These are phyloP conservation scores for Iberis amara DNA, from an alignment of 441 rosid species.

Conservation along the genomic window DNA sequence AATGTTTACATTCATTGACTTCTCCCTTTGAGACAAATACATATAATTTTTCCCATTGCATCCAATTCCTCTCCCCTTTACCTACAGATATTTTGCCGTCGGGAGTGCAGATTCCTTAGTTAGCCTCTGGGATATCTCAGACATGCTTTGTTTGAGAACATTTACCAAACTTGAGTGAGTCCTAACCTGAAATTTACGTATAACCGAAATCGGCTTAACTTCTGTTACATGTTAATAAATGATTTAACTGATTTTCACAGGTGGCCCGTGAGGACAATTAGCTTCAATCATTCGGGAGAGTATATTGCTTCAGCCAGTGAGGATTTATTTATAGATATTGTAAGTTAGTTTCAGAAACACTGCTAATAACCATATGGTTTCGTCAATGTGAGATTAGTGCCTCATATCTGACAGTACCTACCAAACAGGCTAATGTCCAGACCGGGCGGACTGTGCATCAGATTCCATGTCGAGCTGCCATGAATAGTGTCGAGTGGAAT, in stretches of 20 bases:
- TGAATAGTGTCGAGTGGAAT: slow-evolving; percentile 98
- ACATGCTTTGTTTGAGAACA: slow-evolving; percentile 87
- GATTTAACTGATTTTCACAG: slow-evolving; percentile 35
- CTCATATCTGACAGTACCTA: slow-evolving; percentile 12
- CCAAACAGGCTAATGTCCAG: slow-evolving; percentile 68
- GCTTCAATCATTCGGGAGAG: slow-evolving; percentile 82
- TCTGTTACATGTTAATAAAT: slow-evolving; percentile 12
- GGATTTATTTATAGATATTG: slow-evolving; percentile 85
- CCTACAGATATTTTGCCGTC: slow-evolving; percentile 79
- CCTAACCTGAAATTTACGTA: slow-evolving; percentile 1
- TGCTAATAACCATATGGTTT: slow-evolving; percentile 2
- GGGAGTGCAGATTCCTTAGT: slow-evolving; percentile 99
- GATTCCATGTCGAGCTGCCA: slow-evolving; percentile 91
- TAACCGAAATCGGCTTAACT: not conserved
- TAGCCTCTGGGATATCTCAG: slow-evolving; percentile 94
- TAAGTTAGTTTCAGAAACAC: slow-evolving; percentile 31
- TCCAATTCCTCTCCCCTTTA: not conserved
- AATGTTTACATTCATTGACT: slow-evolving; percentile 11
- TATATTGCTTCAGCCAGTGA: slow-evolving; percentile 95
- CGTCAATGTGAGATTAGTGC: slow-evolving; percentile 5
- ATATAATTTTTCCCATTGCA: not conserved
- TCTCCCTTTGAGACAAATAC: not conserved
- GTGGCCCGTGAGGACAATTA: slow-evolving; percentile 97
- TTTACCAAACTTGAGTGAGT: slow-evolving; percentile 94
- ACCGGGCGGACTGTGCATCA: slow-evolving; percentile 83